Evolutionary conservation across 305 asterid species (phyloP).

Genomic region (Fraxinus platypoda): DNA sequence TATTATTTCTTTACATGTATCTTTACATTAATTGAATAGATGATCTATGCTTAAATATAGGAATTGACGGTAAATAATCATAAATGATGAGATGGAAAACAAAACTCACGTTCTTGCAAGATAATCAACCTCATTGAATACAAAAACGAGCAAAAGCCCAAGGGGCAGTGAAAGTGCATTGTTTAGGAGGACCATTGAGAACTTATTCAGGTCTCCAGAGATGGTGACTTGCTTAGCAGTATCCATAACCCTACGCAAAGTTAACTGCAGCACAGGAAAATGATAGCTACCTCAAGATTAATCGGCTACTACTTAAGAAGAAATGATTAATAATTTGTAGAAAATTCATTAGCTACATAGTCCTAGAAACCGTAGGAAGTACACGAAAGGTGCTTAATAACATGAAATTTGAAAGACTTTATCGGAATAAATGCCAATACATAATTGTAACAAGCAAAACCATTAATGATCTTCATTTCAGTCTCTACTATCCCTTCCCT

Average conservation of each 20-base stretch:
- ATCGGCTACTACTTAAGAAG: background rate
- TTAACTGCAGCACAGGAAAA: constrained; percentile 52
- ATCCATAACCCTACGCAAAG: constrained; percentile 83
- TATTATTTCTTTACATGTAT: background rate
- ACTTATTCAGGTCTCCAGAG: constrained; percentile 79
- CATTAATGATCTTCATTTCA: no score
- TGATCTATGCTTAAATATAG: constrained; percentile 7
- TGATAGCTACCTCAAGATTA: background rate
- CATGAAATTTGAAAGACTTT: no score
- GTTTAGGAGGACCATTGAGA: constrained; percentile 87
- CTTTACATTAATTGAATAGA: background rate
- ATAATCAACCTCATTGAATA: constrained; percentile 70
- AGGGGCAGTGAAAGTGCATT: constrained; percentile 78
- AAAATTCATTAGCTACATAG: constrained; percentile 1
- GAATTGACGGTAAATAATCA: background rate
- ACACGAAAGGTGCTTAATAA: no score
- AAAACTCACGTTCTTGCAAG: constrained; percentile 74
- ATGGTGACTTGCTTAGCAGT: constrained; percentile 84
- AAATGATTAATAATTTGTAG: background rate
- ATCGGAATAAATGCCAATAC: no score
- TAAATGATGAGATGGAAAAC: constrained; percentile 3
- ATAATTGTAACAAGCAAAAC: no score
- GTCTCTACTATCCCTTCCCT: no score
- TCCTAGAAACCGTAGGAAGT: background rate
- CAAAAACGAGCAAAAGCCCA: constrained; percentile 55